Evolutionary conservation across 805 yeast genomes (phyloP).

Genomic region (Sungouiella thailandica): DNA sequence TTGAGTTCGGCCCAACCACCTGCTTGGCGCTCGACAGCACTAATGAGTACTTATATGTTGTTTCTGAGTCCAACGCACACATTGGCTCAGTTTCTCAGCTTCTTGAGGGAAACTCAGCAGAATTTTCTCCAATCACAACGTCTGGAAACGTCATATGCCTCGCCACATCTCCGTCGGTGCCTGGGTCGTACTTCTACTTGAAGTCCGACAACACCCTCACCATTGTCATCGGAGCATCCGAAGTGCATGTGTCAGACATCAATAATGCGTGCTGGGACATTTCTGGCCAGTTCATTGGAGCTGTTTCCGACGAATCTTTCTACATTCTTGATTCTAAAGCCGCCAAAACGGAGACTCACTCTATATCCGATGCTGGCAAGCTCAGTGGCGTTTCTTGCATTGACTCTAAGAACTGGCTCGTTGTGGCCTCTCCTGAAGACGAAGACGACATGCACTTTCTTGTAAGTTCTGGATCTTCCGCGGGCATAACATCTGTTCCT

Average conservation of each 20-base stretch:
- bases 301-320: slow-evolving; percentile 3
- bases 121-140: background rate
- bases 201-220: slow-evolving; percentile 11
- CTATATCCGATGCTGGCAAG: slow-evolving; percentile 14
- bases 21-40: slow-evolving; percentile 14
- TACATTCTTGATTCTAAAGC: slow-evolving; percentile 1
- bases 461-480: slow-evolving; percentile 16
- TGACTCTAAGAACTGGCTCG: slow-evolving; percentile 16
- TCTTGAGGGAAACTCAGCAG: background rate
- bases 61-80: slow-evolving; percentile 18
- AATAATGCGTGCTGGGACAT: slow-evolving; percentile 8
- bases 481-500: slow-evolving; percentile 26
- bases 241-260: background rate
- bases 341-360: background rate
- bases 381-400: slow-evolving; percentile 14
- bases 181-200: slow-evolving; percentile 12
- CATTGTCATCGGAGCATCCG: slow-evolving; percentile 7
- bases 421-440: slow-evolving; percentile 10
- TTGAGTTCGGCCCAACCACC: slow-evolving; percentile 13
- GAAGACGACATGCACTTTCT: slow-evolving; percentile 7
- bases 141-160: slow-evolving; percentile 12
- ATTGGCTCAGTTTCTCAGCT: slow-evolving; percentile 10
- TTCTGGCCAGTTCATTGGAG: slow-evolving; percentile 4
- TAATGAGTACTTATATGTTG: slow-evolving; percentile 20
- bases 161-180: slow-evolving; percentile 15